Conservation (phyloP, 768 basidiomycete genomes). For the Xerocomellus chrysenteron region DNA sequence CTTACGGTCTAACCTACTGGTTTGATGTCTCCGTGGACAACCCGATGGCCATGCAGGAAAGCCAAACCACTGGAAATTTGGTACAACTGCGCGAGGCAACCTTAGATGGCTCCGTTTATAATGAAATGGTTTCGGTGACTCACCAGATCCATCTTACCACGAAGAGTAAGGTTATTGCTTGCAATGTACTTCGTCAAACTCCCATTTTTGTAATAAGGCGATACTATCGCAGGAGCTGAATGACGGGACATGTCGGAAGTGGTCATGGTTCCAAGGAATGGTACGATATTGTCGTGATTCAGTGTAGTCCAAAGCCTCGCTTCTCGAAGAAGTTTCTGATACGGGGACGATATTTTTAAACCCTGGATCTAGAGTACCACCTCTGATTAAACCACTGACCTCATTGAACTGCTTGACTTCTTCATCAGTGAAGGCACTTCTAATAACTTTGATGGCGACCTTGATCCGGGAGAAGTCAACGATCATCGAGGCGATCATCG, state of each 20-base stretch:
- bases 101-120: not conserved
- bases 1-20: slow-evolving; percentile 24
- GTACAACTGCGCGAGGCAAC: slow-evolving; percentile 13
- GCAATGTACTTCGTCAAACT: slow-evolving; percentile 19
- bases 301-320: slow-evolving; percentile 27
- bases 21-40: slow-evolving; percentile 41
- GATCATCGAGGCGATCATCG: not conserved
- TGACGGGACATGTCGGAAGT: slow-evolving; percentile 17
- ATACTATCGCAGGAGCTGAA: slow-evolving; percentile 24
- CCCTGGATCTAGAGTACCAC: not conserved
- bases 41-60: slow-evolving; percentile 21
- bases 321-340: slow-evolving; percentile 29
- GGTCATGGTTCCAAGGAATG: slow-evolving; percentile 23
- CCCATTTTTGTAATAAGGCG: slow-evolving; percentile 26
- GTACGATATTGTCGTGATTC: slow-evolving; percentile 23
- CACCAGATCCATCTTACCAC: slow-evolving; percentile 25
- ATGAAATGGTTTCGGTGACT: not conserved
- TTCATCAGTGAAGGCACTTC: slow-evolving; percentile 13
- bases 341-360: not conserved
- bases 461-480: not conserved
- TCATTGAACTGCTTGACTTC: slow-evolving; percentile 21
- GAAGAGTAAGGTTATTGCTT: slow-evolving; percentile 3
- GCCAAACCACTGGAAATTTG: slow-evolving; percentile 22
- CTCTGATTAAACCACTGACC: slow-evolving; percentile 7
- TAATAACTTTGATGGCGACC: slow-evolving; percentile 31